phyloP scores from a whole-genome alignment of 1,284 basidiomycete genomes.

The Volvariella surrecta region DNA sequence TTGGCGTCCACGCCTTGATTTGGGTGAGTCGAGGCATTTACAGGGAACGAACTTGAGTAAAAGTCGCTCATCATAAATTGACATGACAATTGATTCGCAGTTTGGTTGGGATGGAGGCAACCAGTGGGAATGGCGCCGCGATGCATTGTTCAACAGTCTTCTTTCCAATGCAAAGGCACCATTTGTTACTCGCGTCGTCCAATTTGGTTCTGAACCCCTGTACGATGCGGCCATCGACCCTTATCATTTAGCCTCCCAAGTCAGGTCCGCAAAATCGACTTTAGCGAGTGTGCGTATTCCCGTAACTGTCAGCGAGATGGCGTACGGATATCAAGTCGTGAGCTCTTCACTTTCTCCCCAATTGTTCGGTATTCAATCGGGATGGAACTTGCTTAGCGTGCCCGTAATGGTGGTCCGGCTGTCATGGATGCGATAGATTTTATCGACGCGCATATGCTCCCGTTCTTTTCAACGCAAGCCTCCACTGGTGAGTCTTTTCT shows the following conservation, averaged over 20 bases:
- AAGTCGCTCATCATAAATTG: too few relatives aligned
- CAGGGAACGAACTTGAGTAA: too few relatives aligned
- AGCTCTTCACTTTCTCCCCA: slow-evolving; percentile 1
- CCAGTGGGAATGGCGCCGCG: slow-evolving; percentile 46
- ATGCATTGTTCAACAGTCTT: slow-evolving; percentile 42
- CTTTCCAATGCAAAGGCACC: slow-evolving; percentile 55
- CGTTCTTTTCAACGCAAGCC: slow-evolving; percentile 58
- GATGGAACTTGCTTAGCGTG: slow-evolving; percentile 21
- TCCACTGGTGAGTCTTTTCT: slow-evolving; percentile 38
- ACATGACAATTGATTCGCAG: slow-evolving; percentile 20
- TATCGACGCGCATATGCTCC: slow-evolving; percentile 66
- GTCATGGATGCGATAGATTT: slow-evolving; percentile 59
- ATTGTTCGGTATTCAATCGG: neutral
- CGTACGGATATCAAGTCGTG: slow-evolving; percentile 36
- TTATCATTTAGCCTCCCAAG: slow-evolving; percentile 43
- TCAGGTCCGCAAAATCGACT: slow-evolving; percentile 38
- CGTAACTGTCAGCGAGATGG: slow-evolving; percentile 55
- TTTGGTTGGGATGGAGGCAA: slow-evolving; percentile 54
- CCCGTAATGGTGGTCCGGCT: slow-evolving; percentile 41
- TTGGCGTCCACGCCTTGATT: slow-evolving; percentile 69
- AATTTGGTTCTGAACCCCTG: slow-evolving; percentile 71
- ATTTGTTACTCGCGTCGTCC: slow-evolving; percentile 57
- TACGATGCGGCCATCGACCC: slow-evolving; percentile 53
- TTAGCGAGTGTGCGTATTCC: slow-evolving; percentile 49
- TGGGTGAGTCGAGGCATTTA: too few relatives aligned